Evolutionary conservation across 352 stramenopile genomes (phyloP), one percentile per base, ranked within the genome.

Genomic region (Paralagenidium karlingii): DNA sequence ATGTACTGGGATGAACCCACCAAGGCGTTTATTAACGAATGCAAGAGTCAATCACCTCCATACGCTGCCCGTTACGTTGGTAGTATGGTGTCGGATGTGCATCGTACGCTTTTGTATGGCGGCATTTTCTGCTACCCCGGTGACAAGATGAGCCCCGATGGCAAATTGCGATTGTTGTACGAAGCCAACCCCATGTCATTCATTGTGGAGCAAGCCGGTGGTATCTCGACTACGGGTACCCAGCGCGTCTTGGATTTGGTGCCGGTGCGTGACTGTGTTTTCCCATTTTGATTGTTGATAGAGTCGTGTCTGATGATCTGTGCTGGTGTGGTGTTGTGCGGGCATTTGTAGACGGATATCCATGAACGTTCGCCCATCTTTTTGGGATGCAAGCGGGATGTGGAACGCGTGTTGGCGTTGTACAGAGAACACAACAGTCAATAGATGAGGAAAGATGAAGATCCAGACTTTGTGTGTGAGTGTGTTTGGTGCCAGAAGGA

Each of bases 151-250:
- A 52, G 63, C 1, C 53, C 78, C 22, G 60, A 57, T 16, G 83
- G 82, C 62, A 99, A 99, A 70, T 76, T 99, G 54, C 89, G 94
- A 69, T 74, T 98, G 45, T 81, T 99, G 6, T 99, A 99, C 68
- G 95, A 99, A 66, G 94, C 87, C 63, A 98, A 98, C 79, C 95
- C 96, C n/a, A 99, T 99, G 96, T 96, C 95, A 38, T 93, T 98
- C 60, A 97, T 99, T 58, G 94, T 98, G 45, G 94, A 99, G 55
- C 82, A 98, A 65, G 94, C 94, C 41, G 94, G 94, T 42, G 95
- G 94, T 34, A 82, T 97, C 43, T 83, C 94, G 34, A 98, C 88
- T 18, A 98, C 94, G 15, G 95, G 94, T 58, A 83, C 66, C 21
- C 63, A 93, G 59, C 75, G 89, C 30, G 91, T 98, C 21, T 64